Evolutionary conservation across 306 rosid species (phyloP).

Genomic region (Acacia melanoxylon): DNA sequence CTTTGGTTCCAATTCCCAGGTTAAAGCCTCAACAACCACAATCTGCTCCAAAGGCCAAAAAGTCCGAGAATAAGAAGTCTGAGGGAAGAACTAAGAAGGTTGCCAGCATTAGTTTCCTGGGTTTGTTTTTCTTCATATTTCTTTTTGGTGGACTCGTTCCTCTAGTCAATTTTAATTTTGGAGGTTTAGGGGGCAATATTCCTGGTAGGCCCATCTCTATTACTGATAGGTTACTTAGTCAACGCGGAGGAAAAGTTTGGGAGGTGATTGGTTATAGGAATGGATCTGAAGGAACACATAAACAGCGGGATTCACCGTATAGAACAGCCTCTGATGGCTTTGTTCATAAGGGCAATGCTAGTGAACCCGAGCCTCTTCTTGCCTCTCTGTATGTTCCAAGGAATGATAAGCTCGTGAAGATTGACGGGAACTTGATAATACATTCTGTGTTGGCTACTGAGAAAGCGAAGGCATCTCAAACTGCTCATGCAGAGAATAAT

Average conservation of each 20-base stretch:
- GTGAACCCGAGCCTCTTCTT: conserved; percentile 68
- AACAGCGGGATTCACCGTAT: conserved; percentile 24
- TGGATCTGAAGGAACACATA: conserved; percentile 49
- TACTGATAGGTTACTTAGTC: conserved; percentile 47
- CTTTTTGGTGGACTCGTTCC: conserved; percentile 88
- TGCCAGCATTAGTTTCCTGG: conserved; percentile 91
- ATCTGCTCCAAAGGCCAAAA: conserved; percentile 56
- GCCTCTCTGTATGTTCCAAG: conserved; percentile 75
- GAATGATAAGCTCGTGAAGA: conserved; percentile 70
- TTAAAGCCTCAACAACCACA: conserved; percentile 67
- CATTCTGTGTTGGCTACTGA: conserved; percentile 71
- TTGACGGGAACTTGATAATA: conserved; percentile 73
- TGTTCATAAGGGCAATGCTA: conserved; percentile 50
- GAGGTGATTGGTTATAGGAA: conserved; percentile 44
- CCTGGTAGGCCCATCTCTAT: conserved; percentile 36
- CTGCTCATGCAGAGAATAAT: conserved; percentile 30
- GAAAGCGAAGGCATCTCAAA: conserved; percentile 53
- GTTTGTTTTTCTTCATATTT: conserved; percentile 72
- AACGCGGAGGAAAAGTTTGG: conserved; percentile 57
- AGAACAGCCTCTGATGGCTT: conserved; percentile 35
- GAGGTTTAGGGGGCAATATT: conserved; percentile 48
- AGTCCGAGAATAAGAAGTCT: conserved; percentile 55
- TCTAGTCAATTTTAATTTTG: conserved; percentile 55
- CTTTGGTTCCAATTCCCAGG: conserved; percentile 93
- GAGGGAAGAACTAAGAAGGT: conserved; percentile 88